Evolutionary conservation across 116 monocot genomes (phyloP).

Genomic region (Phalaenopsis hybrid): DNA sequence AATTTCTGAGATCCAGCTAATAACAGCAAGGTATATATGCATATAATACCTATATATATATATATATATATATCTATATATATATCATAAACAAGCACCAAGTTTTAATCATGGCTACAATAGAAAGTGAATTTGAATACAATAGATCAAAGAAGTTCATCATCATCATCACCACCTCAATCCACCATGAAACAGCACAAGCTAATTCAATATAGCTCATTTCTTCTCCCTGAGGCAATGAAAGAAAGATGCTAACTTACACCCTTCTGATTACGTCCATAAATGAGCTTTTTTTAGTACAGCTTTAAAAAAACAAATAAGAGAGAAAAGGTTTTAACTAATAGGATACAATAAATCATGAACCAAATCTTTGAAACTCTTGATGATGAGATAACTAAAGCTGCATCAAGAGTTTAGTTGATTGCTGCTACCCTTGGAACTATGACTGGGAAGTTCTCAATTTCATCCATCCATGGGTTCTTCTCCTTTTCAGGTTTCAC

Average conservation of each 20-base stretch:
- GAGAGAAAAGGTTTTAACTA: neutral
- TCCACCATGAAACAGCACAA: neutral
- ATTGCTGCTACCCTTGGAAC: constrained; percentile 46
- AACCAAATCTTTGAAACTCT: neutral
- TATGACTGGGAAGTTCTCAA: constrained; percentile 46
- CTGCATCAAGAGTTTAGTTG: constrained; percentile 3
- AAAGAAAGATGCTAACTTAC: neutral
- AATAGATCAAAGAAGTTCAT: neutral
- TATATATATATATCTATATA: neutral
- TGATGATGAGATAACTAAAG: neutral
- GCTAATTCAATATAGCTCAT: neutral
- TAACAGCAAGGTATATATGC: neutral
- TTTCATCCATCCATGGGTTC: constrained; percentile 84
- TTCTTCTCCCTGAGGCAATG: neutral
- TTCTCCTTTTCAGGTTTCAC: constrained; percentile 51
- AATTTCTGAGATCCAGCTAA: neutral
- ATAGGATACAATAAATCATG: neutral
- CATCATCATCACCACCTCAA: neutral
- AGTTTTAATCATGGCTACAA: too few species aligned
- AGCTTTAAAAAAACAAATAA: neutral
- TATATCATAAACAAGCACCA: neutral
- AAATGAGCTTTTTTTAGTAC: neutral
- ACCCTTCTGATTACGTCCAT: neutral
- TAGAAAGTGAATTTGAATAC: neutral
- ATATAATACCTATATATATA: neutral